Evolutionary conservation across 306 rosid genomes (phyloP).

Genomic region (Luffa aegyptiaca): DNA sequence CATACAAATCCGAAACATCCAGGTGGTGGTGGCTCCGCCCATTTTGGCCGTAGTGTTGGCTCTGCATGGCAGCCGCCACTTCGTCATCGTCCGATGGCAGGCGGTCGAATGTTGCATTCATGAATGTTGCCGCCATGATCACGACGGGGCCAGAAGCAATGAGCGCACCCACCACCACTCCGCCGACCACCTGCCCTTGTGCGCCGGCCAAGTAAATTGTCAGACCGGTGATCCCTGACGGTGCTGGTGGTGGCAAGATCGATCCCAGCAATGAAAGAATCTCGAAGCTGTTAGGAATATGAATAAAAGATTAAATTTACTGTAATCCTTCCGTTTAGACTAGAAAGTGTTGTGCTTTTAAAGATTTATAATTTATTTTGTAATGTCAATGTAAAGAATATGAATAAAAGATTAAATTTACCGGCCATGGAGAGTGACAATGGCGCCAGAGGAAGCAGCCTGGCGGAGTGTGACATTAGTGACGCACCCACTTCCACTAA

Average conservation of each 20-base stretch:
- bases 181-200: constrained; percentile 93
- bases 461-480: constrained; percentile 78
- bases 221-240: constrained; percentile 66
- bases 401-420: not conserved
- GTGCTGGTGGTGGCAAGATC: constrained; percentile 85
- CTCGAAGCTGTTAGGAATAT: constrained; percentile 33
- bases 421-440: constrained; percentile 76
- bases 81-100: constrained; percentile 83
- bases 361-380: too few species aligned
- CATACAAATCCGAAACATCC: constrained; percentile 11
- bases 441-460: constrained; percentile 70
- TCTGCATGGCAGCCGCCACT: constrained; percentile 26
- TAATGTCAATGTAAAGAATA: not conserved
- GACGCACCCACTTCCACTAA: constrained; percentile 87
- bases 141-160: constrained; percentile 84
- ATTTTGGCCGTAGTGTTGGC: constrained; percentile 13
- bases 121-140: constrained; percentile 87
- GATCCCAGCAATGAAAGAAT: constrained; percentile 76
- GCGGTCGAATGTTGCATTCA: constrained; percentile 92
- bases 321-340: too few species aligned
- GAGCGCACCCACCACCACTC: constrained; percentile 65
- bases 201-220: constrained; percentile 82
- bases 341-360: too few species aligned
- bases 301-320: not conserved
- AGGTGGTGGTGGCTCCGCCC: constrained; percentile 6